These are phyloP conservation scores for Tulasnella sp. DNA, from an alignment of 768 basidiomycete species.

Conservation along the genomic window DNA sequence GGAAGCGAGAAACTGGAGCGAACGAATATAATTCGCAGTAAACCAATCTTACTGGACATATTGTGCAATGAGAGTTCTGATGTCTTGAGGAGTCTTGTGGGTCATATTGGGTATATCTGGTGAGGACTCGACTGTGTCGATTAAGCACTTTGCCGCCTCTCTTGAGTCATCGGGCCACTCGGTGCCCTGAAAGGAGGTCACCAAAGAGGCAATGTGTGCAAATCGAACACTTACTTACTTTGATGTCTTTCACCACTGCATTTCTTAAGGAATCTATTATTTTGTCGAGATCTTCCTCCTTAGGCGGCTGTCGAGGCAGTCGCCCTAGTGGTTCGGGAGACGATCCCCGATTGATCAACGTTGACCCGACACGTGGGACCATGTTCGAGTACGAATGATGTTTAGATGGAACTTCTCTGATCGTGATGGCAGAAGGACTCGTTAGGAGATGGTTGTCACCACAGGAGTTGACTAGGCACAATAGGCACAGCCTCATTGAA, in stretches of 20 bases:
- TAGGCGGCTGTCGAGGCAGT: background rate
- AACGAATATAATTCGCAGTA: background rate
- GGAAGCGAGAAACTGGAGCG: background rate
- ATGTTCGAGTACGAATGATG: background rate
- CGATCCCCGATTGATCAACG: background rate
- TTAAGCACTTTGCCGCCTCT: background rate
- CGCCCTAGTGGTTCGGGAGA: background rate
- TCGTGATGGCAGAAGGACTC: too few relatives aligned
- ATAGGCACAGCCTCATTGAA: too few relatives aligned
- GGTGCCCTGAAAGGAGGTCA: background rate
- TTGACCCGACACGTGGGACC: background rate
- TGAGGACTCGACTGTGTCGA: background rate
- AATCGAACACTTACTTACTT: background rate
- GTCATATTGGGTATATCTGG: background rate
- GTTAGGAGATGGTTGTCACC: too few relatives aligned
- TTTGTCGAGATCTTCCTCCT: background rate
- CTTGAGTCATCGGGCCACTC: background rate
- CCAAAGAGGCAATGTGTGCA: background rate
- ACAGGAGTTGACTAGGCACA: too few relatives aligned
- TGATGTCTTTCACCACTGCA: background rate
- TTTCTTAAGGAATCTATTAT: background rate
- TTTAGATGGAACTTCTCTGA: background rate
- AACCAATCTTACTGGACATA: background rate
- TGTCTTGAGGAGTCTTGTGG: background rate
- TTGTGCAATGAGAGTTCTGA: background rate